These are phyloP conservation scores for Aspergillus indologenus DNA, from an alignment of 495 filamentous ascomycete genomes.

Conservation along the genomic window DNA sequence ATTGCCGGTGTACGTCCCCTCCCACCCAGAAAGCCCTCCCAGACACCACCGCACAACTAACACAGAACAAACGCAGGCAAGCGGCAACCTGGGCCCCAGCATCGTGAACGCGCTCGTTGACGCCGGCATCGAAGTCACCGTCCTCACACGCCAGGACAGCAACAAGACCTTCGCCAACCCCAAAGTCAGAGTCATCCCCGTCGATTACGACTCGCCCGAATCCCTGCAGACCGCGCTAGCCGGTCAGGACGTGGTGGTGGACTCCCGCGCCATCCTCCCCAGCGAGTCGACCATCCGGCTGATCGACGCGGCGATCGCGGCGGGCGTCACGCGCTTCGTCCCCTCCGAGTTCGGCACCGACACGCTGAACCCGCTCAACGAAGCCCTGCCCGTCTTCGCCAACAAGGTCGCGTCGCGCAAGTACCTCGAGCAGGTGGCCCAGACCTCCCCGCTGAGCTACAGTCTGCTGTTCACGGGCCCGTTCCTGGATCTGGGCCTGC, in stretches of 20 bases:
- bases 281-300: not conserved
- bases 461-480: constrained; percentile 6
- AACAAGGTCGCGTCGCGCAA: not conserved
- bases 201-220: constrained; percentile 4
- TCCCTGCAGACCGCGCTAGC: not conserved
- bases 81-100: not conserved
- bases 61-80: not conserved
- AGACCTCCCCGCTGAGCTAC: not conserved
- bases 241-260: not conserved
- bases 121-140: not conserved
- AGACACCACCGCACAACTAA: not conserved
- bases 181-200: not conserved
- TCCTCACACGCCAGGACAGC: constrained; percentile 5
- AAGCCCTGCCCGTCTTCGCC: not conserved
- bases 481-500: constrained; percentile 13
- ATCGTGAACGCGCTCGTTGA: not conserved
- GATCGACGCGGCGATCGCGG: not conserved
- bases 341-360: constrained; percentile 2
- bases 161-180: not conserved
- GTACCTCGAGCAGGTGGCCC: not conserved
- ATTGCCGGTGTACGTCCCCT: not conserved
- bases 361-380: not conserved
- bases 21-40: no score
- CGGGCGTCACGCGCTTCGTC: constrained; percentile 6
- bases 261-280: not conserved